Evolutionary conservation across 352 stramenopile species (phyloP), one percentile per base, ranked within the genome.

Genomic region (Blastocystis sp.): DNA sequence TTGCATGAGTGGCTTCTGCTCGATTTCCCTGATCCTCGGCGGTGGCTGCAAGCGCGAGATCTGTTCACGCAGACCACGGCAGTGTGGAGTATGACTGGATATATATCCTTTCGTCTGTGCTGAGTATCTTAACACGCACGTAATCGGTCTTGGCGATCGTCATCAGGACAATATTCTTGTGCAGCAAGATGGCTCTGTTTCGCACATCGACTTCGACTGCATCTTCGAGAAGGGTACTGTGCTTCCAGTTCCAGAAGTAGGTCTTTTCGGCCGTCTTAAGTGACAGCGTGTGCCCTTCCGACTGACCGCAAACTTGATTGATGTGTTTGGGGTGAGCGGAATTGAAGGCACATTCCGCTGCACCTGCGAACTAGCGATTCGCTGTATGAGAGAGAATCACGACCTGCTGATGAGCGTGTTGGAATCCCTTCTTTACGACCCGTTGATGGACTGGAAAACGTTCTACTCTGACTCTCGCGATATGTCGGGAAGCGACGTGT

Each of bases 151-250:
- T 0, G 94, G 94, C 7, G 94, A 97, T 93, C 94, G 98, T 37
- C 98, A 99, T 84, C 95, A 96, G 0, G 98, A 99, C 91, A 99
- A 99, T 90, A 98, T 99, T 90, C 91, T 99, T 15, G 95, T 99
- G 50, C 96, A 99, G 68, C 95, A 91, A 18, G 98, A 93, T 76
- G 97, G 97, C 54, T 97, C 98, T 92, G 98, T 95, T 87, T 96
- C 99, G 11, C 98, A 99, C 92, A 97, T 99, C 66, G 98, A 99
- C 91, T 99, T 99, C 92, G 96, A 98, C 91, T 98, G 98, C 90
- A 94, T 99, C 66, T 99, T 99, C 91, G 97, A 99, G 91, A 99
- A 99, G 90, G 97, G 79, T 18, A 70, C 62, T 20, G 41, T 77
- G 23, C 43, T 82, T 15, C 34, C 34, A 6, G 50, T 87, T 20